phyloP scores from a whole-genome alignment of 352 stramenopile genomes.

The Phytophthora syringae region DNA sequence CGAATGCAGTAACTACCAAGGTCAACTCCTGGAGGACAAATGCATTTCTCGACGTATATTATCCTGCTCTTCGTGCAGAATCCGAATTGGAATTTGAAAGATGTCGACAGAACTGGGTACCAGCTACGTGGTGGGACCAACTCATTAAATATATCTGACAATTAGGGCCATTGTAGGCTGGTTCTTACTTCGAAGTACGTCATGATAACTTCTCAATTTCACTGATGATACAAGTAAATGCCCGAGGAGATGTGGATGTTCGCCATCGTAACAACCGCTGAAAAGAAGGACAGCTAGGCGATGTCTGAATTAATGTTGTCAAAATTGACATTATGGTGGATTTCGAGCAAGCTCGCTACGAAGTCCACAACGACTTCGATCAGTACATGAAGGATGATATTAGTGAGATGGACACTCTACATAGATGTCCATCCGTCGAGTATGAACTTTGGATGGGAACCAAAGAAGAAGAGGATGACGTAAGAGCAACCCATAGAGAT shows the following conservation, averaged over 20 bases:
- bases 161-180: no score
- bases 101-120: no score
- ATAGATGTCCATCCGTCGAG: no score
- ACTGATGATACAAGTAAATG: conserved; percentile 11
- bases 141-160: conserved; percentile 25
- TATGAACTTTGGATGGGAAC: conserved; percentile 39
- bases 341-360: conserved; percentile 32
- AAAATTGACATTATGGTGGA: conserved; percentile 24
- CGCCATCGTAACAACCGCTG: conserved; percentile 16
- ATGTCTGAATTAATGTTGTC: conserved; percentile 25
- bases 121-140: no score
- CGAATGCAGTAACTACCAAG: conserved; percentile 22
- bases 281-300: conserved; percentile 23
- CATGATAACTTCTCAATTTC: not conserved
- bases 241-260: conserved; percentile 35
- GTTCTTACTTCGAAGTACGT: not conserved
- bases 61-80: no score
- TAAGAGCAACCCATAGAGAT: conserved; percentile 54
- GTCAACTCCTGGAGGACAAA: no score
- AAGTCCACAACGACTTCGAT: conserved; percentile 38
- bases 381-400: conserved; percentile 17
- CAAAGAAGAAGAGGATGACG: conserved; percentile 44
- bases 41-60: no score
- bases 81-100: no score
- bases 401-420: not conserved